Percentiles rank a stretch among this genome's conserved stretches.
Conservation (phyloP, 169 alveolate species). For the Pseudocohnilembus persalinus region DNA sequence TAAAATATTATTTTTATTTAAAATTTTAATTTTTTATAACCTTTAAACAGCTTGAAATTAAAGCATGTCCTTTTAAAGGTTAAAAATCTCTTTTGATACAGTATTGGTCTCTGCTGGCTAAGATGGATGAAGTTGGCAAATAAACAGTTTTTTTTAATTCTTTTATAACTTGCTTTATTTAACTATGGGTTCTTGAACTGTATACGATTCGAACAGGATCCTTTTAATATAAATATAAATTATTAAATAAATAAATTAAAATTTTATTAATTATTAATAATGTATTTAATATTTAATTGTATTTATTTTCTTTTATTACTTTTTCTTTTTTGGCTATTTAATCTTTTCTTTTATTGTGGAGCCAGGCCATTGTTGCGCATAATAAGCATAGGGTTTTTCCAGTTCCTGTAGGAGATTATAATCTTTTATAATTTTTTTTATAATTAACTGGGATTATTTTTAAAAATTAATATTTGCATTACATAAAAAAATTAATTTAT, state of each 20-base stretch:
- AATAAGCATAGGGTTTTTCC: constrained; percentile 81
- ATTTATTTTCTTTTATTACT: background rate
- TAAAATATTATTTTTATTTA: background rate
- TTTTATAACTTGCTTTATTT: constrained; percentile 63
- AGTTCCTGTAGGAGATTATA: constrained; percentile 85
- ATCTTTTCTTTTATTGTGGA: constrained; percentile 45
- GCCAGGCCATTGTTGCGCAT: constrained; percentile 75
- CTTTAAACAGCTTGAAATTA: constrained; percentile 5
- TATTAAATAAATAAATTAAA: too few relatives aligned
- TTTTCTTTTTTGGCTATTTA: constrained; percentile 16
- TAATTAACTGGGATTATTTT: too few relatives aligned
- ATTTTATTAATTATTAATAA: too few relatives aligned
- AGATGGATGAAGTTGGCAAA: constrained; percentile 51
- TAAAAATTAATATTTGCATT: too few relatives aligned
- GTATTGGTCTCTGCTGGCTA: constrained; percentile 58
- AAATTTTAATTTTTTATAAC: constrained; percentile 2
- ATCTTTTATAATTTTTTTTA: too few relatives aligned
- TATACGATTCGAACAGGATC: constrained; percentile 54
- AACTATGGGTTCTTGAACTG: constrained; percentile 79
- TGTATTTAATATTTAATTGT: too few relatives aligned
- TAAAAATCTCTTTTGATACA: constrained; percentile 45
- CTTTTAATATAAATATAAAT: too few relatives aligned
- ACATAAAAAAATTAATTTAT: too few relatives aligned
- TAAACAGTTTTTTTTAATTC: constrained; percentile 72
- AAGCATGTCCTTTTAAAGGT: constrained; percentile 14